These are phyloP conservation scores for Kluyveromyces starmeri DNA, from an alignment of 805 yeast species.

Conservation along the genomic window DNA sequence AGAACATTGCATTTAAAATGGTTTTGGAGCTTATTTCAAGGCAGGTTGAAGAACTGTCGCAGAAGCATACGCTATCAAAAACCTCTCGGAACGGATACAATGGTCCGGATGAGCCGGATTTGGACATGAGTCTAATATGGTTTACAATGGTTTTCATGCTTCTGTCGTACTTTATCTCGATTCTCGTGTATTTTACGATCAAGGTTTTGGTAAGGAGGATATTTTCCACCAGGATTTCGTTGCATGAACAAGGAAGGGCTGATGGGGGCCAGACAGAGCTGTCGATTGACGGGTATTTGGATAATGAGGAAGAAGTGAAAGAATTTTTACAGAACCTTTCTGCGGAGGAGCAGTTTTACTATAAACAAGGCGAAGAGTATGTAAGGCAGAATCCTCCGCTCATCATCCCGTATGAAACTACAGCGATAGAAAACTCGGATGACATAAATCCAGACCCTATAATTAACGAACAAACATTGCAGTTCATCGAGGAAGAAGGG, in stretches of 20 bases:
- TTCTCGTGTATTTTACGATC: slow-evolving; percentile 9
- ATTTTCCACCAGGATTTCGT: slow-evolving; percentile 8
- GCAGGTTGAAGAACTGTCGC: background rate
- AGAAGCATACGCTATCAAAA: background rate
- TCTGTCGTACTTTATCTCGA: slow-evolving; percentile 9
- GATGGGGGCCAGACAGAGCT: slow-evolving; percentile 2
- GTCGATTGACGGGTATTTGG: slow-evolving; percentile 32
- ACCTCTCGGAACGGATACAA: background rate
- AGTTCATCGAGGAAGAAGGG: slow-evolving; percentile 76
- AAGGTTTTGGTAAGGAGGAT: slow-evolving; percentile 9
- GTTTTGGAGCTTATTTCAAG: background rate
- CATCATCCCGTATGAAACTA: slow-evolving; percentile 25
- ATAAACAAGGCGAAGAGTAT: slow-evolving; percentile 33
- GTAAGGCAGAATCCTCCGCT: slow-evolving; percentile 36
- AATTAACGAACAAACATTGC: slow-evolving; percentile 27
- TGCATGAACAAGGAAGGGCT: slow-evolving; percentile 5
- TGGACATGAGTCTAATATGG: slow-evolving; percentile 19
- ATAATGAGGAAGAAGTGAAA: slow-evolving; percentile 51
- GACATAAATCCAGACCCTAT: slow-evolving; percentile 26
- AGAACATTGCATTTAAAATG: too few relatives aligned
- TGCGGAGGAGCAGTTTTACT: slow-evolving; percentile 32
- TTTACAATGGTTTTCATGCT: slow-evolving; percentile 19
- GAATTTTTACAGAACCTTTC: slow-evolving; percentile 57
- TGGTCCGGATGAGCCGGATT: slow-evolving; percentile 11
- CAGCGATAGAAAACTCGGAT: slow-evolving; percentile 16